Base-by-base conservation (phyloP, 2,329 filamentous ascomycete genomes). In the Aspergillus neoniger region DNA sequence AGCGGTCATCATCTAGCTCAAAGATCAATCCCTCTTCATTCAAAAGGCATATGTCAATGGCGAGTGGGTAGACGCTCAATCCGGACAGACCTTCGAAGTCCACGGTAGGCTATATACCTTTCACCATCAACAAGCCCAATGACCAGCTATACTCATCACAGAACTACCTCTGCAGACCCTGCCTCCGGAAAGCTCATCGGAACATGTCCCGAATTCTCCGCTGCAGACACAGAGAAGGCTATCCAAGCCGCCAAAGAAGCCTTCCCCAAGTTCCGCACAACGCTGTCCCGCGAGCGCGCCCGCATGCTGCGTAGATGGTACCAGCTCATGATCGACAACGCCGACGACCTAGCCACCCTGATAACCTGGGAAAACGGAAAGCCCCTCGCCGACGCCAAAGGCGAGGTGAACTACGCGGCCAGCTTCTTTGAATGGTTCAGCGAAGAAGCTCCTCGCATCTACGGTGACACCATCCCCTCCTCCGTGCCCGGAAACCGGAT, bases 81-180 rank as follows among this genome's bases (percentile, higher is more conserved):
- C 92, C 0, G 91, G 92, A 73, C 88, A 96, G 84, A 96, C 92
- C 49, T 99, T 98, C 76, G 88, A 95, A 74, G 91, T 97, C 62
- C 83, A 86, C 65, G 89, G 88, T 89, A 78, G 65, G 72, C 15
- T 9, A 25, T 17, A 14, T 28, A 15, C 32, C 32, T 15, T 19
- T 12, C 15, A 10, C 21, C 3, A 14, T 2, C 14, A 12, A 8
- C 12, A 12, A 8, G 19, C 12, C 7, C n/a, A 55, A 15, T 4
- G 44, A 36, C 19, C 30, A 15, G 38, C 48, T n/a, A 36, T 36
- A 39, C 50, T 60, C 41, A 54, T 39, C 12, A 23, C 41, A 44
- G 41, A 21, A 44, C 10, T 2, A 21, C 6, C 14, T 53, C 51
- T 58, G 58, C 68, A 88, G 92, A 99, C 76, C 95, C 95, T 8